These are phyloP conservation scores for Lippia alba DNA, from an alignment of 305 asterid species.

Conservation along the genomic window DNA sequence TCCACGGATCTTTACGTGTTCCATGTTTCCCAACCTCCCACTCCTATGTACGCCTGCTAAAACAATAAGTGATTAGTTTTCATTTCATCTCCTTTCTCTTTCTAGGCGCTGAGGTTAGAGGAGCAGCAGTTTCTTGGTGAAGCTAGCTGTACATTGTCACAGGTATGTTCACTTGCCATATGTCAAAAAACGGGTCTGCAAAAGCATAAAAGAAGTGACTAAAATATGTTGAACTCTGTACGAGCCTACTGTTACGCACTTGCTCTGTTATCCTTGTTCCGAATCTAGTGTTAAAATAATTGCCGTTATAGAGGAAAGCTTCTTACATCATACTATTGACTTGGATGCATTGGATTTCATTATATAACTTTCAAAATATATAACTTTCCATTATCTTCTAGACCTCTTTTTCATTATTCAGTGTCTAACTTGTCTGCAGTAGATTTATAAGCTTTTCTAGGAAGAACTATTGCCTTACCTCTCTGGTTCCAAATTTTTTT, in stretches of 20 bases:
- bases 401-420: slow-evolving; percentile 27
- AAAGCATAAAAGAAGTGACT: slow-evolving; percentile 14
- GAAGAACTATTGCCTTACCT: slow-evolving; percentile 22
- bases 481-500: slow-evolving; percentile 33
- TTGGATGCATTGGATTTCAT: slow-evolving; percentile 12
- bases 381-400: slow-evolving; percentile 24
- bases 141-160: slow-evolving; percentile 81
- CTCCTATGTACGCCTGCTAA: slow-evolving; percentile 26
- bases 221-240: slow-evolving; percentile 28
- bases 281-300: background rate
- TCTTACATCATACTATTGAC: slow-evolving; percentile 26
- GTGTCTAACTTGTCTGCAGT: slow-evolving; percentile 17
- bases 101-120: slow-evolving; percentile 78
- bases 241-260: slow-evolving; percentile 10
- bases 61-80: background rate
- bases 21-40: slow-evolving; percentile 14
- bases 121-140: slow-evolving; percentile 99
- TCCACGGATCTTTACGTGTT: background rate
- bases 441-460: slow-evolving; percentile 15
- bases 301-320: background rate
- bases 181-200: slow-evolving; percentile 17
- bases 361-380: background rate
- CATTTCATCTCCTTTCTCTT: slow-evolving; percentile 29
- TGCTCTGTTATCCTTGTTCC: slow-evolving; percentile 24
- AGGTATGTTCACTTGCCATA: slow-evolving; percentile 57